Evolutionary conservation across 2,329 filamentous ascomycete species (phyloP), one percentile per base, ranked within the genome.

Genomic region (Westerdykella aurantiaca): DNA sequence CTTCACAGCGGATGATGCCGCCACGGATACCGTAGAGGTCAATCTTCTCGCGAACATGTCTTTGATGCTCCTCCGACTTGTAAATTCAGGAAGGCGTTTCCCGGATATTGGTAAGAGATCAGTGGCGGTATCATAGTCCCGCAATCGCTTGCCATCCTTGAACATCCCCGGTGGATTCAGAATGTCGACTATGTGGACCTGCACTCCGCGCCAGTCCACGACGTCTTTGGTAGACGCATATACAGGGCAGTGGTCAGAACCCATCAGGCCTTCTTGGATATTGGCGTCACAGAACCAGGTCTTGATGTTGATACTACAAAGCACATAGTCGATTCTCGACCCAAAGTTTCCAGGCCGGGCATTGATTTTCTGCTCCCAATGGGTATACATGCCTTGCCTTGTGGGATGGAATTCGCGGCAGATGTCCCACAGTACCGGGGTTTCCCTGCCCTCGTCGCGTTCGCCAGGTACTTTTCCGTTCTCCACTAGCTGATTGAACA

Each of bases 231-330:
- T 73, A 2, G 78, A 76, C 1, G 83, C 88, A 64, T 85, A 97
- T 1, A 97, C 91, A 0, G 93, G 93, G 57, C 93, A 98, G 66
- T 98, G 93, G 61, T 98, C 93, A 1, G 91, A 97, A 0, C 93
- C 93, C 71, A 95, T 85, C 17, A 97, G 71, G 0, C 90, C 90
- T 67, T 95, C 88, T 63, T 97, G 93, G 25, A 97, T 97, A 57
- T 96, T 83, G 6, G 88, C 80, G 35, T 83, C 80, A 21, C 72
- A 73, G 57, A 95, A 86, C 88, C 90, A 96, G 41, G 78, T 71
- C 57, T 83, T 86, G 73, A 95, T 86, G 31, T 79, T 78, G 34
- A 83, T 74, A 51, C 82, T 93, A 63, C 88, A 95, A 3, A 97
- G 76, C 14, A 98, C 79, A 67, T 95, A 97, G 67, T 98, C 93